These are phyloP conservation scores for Astrocystis sublimbata DNA, from an alignment of 495 filamentous ascomycete genomes.

Conservation along the genomic window DNA sequence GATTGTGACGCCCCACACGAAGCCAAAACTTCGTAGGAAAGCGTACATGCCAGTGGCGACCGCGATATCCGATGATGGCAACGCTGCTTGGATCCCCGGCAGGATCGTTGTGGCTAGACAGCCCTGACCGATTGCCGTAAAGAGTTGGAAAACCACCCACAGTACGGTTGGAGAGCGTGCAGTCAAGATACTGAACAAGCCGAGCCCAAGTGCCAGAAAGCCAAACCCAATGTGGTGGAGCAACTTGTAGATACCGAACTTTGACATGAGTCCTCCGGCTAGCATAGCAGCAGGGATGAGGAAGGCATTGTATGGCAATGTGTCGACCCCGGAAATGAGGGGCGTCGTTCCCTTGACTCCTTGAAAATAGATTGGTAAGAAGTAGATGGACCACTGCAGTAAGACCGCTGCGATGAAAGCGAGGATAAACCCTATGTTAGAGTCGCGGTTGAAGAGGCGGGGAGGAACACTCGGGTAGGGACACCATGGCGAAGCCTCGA, in stretches of 20 bases:
- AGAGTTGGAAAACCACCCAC: conserved; percentile 30
- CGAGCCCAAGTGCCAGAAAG: conserved; percentile 36
- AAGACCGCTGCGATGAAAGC: conserved; percentile 13
- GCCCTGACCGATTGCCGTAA: conserved; percentile 28
- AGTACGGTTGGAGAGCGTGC: conserved; percentile 26
- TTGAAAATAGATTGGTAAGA: conserved; percentile 47
- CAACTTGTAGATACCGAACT: conserved; percentile 41
- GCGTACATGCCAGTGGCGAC: conserved; percentile 37
- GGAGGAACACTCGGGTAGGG: conserved; percentile 8
- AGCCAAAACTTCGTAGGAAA: conserved; percentile 40
- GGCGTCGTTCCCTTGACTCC: conserved; percentile 30
- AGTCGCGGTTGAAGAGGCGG: conserved; percentile 19
- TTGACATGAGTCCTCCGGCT: conserved; percentile 32
- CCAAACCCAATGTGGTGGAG: conserved; percentile 38
- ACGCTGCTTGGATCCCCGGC: conserved; percentile 33
- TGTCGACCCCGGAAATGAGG: conserved; percentile 31
- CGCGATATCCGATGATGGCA: conserved; percentile 37
- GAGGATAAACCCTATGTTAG: neutral
- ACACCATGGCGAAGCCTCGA: neutral
- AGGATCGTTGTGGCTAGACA: conserved; percentile 26
- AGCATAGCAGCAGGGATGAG: conserved; percentile 28
- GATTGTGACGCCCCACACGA: neutral
- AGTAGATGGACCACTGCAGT: conserved; percentile 34
- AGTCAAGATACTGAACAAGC: conserved; percentile 40
- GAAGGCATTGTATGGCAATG: conserved; percentile 33